phyloP scores from a whole-genome alignment of 73 alveolate species.

The Paramecium pentaurelia region DNA sequence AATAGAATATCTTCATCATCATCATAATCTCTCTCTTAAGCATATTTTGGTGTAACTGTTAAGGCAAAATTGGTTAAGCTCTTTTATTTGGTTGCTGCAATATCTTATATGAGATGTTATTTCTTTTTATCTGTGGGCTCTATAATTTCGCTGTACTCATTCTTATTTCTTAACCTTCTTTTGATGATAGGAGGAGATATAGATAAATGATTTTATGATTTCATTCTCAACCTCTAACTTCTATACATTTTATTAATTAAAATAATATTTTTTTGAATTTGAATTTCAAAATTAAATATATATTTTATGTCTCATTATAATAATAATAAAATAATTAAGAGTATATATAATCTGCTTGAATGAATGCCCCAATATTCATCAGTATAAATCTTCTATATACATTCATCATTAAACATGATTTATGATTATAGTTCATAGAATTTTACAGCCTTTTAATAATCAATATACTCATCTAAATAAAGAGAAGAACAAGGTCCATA shows the following conservation, averaged over 20 bases:
- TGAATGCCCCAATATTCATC: conserved; percentile 12
- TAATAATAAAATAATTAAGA: not conserved
- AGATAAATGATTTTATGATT: conserved; percentile 26
- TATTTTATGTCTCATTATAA: not conserved
- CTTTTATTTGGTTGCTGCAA: conserved; percentile 41
- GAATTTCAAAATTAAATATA: not conserved
- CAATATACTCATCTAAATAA: conserved; percentile 36
- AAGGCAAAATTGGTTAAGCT: conserved; percentile 25
- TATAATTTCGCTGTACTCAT: not conserved
- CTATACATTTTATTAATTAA: not conserved
- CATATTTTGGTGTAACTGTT: conserved; percentile 44
- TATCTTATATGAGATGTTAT: not conserved
- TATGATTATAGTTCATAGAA: conserved; percentile 37
- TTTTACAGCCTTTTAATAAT: conserved; percentile 25
- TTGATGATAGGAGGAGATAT: conserved; percentile 21
- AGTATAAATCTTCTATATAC: conserved; percentile 23
- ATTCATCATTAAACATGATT: conserved; percentile 42
- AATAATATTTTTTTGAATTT: not conserved
- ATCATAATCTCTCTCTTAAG: conserved; percentile 7
- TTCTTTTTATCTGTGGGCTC: conserved; percentile 40
- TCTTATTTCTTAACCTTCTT: conserved; percentile 32
- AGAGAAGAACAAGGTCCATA: conserved; percentile 48
- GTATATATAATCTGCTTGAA: not conserved
- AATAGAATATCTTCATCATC: conserved; percentile 33
- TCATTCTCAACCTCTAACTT: conserved; percentile 32